Evolutionary conservation across 441 rosid species (phyloP).

Genomic region (Mallotus japonicus): DNA sequence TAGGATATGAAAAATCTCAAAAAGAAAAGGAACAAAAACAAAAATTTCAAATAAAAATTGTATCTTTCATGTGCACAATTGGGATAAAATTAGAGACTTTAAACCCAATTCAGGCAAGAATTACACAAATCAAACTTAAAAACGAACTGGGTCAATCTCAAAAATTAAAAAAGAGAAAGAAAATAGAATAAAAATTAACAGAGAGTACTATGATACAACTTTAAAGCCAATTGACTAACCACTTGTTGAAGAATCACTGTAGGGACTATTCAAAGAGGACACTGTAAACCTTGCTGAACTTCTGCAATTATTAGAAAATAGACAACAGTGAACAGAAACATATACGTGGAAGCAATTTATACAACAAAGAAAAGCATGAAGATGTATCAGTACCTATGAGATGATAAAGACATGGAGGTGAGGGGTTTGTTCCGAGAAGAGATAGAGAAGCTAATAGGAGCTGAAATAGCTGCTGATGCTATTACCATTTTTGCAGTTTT

Average conservation of each 20-base stretch:
- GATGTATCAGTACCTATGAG: conserved; percentile 34
- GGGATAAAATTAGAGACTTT: conserved; percentile 3
- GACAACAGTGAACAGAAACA: background rate
- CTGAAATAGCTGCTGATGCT: conserved; percentile 49
- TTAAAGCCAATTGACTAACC: conserved; percentile 31
- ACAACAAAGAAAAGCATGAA: background rate
- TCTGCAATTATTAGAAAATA: conserved; percentile 36
- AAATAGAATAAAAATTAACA: background rate
- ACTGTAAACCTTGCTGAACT: conserved; percentile 34
- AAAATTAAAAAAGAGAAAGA: background rate
- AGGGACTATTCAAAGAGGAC: conserved; percentile 48
- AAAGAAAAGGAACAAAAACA: background rate
- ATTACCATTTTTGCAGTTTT: conserved; percentile 40
- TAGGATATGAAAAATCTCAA: background rate
- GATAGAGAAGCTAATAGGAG: conserved; percentile 36
- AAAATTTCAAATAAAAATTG: background rate
- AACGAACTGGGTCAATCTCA: conserved; percentile 15
- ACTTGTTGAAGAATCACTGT: conserved; percentile 38
- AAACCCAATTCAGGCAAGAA: conserved; percentile 11
- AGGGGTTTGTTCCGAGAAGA: conserved; percentile 32
- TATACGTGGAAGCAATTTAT: background rate
- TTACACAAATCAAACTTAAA: conserved; percentile 9
- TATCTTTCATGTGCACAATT: background rate
- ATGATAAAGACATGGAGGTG: conserved; percentile 30
- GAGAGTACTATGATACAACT: conserved; percentile 5